Percentiles rank a stretch among this genome's conserved stretches.
phyloP scores from a whole-genome alignment of 768 basidiomycete species.

The Hebeloma cylindrosporum region DNA sequence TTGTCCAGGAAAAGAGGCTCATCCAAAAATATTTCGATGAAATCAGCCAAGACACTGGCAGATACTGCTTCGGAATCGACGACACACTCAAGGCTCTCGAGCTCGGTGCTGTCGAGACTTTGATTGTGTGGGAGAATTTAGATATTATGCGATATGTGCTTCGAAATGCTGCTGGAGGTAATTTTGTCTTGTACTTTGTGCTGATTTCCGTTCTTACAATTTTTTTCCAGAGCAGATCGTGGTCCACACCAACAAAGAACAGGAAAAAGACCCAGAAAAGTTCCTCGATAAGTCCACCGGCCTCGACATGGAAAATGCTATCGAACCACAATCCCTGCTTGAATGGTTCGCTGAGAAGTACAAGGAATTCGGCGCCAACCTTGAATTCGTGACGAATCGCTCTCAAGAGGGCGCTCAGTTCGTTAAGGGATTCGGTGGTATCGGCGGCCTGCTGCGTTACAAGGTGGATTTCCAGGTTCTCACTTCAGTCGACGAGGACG shows the following conservation, averaged over 20 bases:
- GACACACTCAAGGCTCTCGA: constrained; percentile 97
- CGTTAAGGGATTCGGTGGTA: constrained; percentile 98
- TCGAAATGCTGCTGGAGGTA: constrained; percentile 90
- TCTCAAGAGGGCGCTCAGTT: constrained; percentile 98
- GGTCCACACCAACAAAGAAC: constrained; percentile 75
- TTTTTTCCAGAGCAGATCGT: constrained; percentile 70
- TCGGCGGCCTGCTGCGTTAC: constrained; percentile 93
- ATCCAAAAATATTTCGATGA: constrained; percentile 99
- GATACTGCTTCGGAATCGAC: constrained; percentile 96
- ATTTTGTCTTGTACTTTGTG: constrained; percentile 11
- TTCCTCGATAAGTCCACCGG: constrained; percentile 95
- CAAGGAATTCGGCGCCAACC: constrained; percentile 93
- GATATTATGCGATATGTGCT: constrained; percentile 87
- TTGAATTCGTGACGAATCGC: constrained; percentile 95
- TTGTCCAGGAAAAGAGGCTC: constrained; percentile 97
- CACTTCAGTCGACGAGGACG: constrained; percentile 71
- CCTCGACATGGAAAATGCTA: constrained; percentile 88
- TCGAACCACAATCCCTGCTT: constrained; percentile 82
- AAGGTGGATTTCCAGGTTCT: constrained; percentile 95
- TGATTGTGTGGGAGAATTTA: constrained; percentile 98
- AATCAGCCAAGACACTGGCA: constrained; percentile 95
- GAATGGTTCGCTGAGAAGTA: constrained; percentile 99
- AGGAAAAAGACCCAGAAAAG: constrained; percentile 92
- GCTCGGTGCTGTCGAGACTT: constrained; percentile 93
- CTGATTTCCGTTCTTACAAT: neutral